Evolutionary conservation across 2,329 filamentous ascomycete species (phyloP), one percentile per base, ranked within the genome.

Genomic region (Nannizziopsis arthrosporioides): DNA sequence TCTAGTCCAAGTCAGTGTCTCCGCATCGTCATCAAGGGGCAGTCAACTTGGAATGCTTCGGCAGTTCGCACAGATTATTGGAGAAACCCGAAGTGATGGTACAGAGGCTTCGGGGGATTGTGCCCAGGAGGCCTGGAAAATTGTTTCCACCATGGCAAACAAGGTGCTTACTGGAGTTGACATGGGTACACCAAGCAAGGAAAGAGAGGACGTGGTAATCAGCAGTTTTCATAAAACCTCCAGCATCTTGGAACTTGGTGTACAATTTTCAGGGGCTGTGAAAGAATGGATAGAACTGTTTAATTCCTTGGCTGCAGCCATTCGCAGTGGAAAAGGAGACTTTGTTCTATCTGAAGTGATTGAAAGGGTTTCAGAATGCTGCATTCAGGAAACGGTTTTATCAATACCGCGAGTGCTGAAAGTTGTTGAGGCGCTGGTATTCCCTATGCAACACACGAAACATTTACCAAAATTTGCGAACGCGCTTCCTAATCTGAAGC

Each of bases 211-310:
- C 62, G 82, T 11, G n/a, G 54, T 58, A 5, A 77, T 79, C 9
- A 42, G 17, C n/a, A 81, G 86, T 48, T 88, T 85, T 54, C 80
- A 83, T 7, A 78, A 83, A 44, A 68, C 84, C 18, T 73, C 81
- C 12, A 80, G 76, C 14, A 75, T 93, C 31, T 71, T 94, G 2
- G 74, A 81, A 56, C 68, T 73, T 54, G 80, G 84, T 27, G 66
- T 61, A 30, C 48, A 50, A n/a, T 61, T 64, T 53, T n/a, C 59
- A 41, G 50, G 51, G 51, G 43, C 52, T 31, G 54, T 52, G 48
- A 32, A 61, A 9, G 59, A 62, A 36, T 75, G 73, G 72, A 59
- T 62, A 43, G 51, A 69, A 0, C 67, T 90, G 0, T 78, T 85
- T 45, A 67, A 74, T 7, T 63, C 71, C 0, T 66, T 85, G 7